Percentiles rank a stretch among this genome's conserved stretches.
Conservation (phyloP, 345 rosid genomes). For the Euphorbia pulcherrima region DNA sequence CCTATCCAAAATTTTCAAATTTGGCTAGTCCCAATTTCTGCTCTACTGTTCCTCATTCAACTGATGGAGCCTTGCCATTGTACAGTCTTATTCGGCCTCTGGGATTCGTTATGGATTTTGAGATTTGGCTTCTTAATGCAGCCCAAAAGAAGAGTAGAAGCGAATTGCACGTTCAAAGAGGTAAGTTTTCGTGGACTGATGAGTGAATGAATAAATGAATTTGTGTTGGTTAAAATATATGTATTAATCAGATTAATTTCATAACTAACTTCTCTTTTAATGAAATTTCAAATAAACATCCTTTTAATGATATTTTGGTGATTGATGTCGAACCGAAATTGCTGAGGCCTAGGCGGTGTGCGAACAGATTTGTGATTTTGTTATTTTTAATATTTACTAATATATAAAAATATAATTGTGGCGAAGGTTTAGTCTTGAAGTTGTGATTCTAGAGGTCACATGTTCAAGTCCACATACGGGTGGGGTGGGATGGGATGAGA, state of each 20-base stretch:
- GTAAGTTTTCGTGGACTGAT: conserved; percentile 2
- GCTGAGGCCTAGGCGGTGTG: no score
- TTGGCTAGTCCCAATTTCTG: conserved; percentile 11
- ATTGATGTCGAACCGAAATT: no score
- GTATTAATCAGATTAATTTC: not conserved
- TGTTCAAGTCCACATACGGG: no score
- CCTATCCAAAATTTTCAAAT: conserved; percentile 29
- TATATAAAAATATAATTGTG: no score
- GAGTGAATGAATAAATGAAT: not conserved
- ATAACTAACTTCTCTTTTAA: not conserved
- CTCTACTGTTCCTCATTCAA: conserved; percentile 1
- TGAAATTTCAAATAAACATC: no score
- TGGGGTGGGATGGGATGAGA: no score
- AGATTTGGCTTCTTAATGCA: not conserved
- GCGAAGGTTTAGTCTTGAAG: no score
- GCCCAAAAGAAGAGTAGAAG: not conserved
- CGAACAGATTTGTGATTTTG: no score
- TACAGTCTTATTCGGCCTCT: conserved; percentile 9
- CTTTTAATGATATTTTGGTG: no score
- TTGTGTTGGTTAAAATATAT: not conserved
- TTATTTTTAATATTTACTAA: no score
- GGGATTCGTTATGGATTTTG: not conserved
- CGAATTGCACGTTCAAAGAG: not conserved
- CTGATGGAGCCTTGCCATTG: not conserved
- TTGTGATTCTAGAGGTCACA: no score